phyloP scores from a whole-genome alignment of 129 eudicot species.

The Sambucus nigra region DNA sequence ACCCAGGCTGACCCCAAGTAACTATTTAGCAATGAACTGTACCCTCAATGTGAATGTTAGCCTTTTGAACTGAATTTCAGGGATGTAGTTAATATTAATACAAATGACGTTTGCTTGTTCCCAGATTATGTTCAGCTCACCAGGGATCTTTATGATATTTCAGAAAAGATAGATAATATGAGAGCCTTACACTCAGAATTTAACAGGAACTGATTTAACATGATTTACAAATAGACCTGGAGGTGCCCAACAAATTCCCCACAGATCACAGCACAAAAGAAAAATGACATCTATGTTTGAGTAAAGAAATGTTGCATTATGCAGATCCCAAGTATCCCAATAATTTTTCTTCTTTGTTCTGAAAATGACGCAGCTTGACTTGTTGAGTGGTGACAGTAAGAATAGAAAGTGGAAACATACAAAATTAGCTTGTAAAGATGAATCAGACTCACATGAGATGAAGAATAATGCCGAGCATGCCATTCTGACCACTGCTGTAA shows the following conservation, averaged over 20 bases:
- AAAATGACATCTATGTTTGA: neutral
- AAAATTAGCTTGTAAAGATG: neutral
- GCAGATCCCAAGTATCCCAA: neutral
- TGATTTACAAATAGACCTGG: neutral
- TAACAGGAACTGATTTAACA: neutral
- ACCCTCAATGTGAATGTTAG: neutral
- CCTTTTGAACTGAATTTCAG: slow-evolving; percentile 1
- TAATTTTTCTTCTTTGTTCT: neutral
- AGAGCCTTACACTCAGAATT: neutral
- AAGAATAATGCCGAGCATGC: slow-evolving; percentile 52
- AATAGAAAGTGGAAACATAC: neutral
- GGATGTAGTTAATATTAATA: neutral
- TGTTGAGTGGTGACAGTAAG: neutral
- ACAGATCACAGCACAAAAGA: neutral
- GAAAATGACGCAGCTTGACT: neutral
- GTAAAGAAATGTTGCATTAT: neutral
- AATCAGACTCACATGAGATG: slow-evolving; percentile 36
- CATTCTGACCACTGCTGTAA: slow-evolving; percentile 90
- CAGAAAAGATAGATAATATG: neutral
- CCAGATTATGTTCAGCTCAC: neutral
- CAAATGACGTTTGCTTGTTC: neutral
- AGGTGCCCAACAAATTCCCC: neutral
- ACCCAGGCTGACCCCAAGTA: neutral
- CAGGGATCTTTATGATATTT: neutral
- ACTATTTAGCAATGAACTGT: neutral